Evolutionary conservation across 768 basidiomycete genomes (phyloP), one percentile per base, ranked within the genome.

Genomic region (Baorangia bicolor): DNA sequence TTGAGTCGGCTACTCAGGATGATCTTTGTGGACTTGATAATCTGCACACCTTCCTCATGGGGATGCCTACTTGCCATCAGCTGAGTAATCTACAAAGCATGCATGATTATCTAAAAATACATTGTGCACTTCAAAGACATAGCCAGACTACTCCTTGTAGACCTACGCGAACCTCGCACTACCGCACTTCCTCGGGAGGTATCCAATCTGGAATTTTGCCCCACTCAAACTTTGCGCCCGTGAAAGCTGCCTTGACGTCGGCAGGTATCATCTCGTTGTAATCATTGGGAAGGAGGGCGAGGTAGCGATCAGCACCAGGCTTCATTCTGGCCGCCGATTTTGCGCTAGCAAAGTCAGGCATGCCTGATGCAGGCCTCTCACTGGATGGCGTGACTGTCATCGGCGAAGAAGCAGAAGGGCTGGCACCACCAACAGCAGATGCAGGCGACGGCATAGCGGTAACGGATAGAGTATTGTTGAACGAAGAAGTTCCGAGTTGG

Each of bases 201-300:
- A 86, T 75, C 83, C 84, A 90, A 55, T 88, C 87, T 1, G 89
- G 89, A 44, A 92, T 77, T 56, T 79, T 79, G 67, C 85, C 82
- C 78, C 82, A 87, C 63, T 83, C 83, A 62, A 91, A 92, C 69
- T 71, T 82, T 51, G 74, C 72, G 20, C 70, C 70, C 58, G 73
- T 64, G 62, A 90, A 90, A 38, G 84, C 84, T 7, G 79, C 78
- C 62, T 76, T 66, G 49, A 75, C 80, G 6, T 62, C 64, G 45
- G 73, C 64, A 2, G 90, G 87, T 25, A 90, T 60, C 20, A 81
- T 66, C 48, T 80, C 71, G 34, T 74, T 56, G 68, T 91, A 92
- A 60, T 85, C 77, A n/a, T 62, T 59, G 7, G 87, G 88, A 31
- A 91, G 74, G 25, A 78, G 64, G 31, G 53, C 61, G 55, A 84